Evolutionary conservation across 176 grass and related monocot genomes (phyloP), one percentile per base, ranked within the genome.

Genomic region (Poa pratensis): DNA sequence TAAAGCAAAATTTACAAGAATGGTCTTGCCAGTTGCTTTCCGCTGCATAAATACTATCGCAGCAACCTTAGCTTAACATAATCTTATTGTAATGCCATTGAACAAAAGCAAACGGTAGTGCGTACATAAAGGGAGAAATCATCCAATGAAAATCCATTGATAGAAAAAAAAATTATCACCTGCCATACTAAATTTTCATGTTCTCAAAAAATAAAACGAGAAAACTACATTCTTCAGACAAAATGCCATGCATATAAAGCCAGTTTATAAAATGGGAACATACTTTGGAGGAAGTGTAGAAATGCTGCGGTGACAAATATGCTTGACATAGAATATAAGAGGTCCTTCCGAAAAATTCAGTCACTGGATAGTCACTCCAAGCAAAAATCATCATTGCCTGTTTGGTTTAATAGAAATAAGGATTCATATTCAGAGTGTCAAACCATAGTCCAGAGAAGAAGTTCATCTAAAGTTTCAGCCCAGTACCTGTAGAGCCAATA

Each of bases 271-370:
- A 87, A 85, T 57, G 46, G 42, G 73, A 45, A 77, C 52, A 66
- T 98, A 98, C 95, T 90, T 90, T 98, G 93, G 51, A 98, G 85
- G 74, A 98, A 90, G 14, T 94, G 93, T 87, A 98, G 81, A 84
- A 91, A 82, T 48, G 93, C 91, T 57, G 95, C 95, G 58, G 95
- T 98, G 37, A 95, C 83, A 43, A 98, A 98, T 84, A 98, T 88
- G 84, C 95, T 98, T 59, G 95, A 95, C 75, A 98, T 59, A 48
- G 91, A 88, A 85, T 98, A 98, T 69, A 94, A 83, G 37, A 86
- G 83, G 64, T 95, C 89, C 79, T 95, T 91, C 28, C 24, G 89
- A 80, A 93, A 83, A 57, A 98, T 92, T 93, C 76, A 18, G 66
- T 87, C 46, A 98, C 51, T 17, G 91, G 72, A 77, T 83, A 84